A percentile compares a stretch with the other conserved stretches of the same genome.
phyloP scores from a whole-genome alignment of 176 grass and related monocot species.

The Calamus simplicifolius region DNA sequence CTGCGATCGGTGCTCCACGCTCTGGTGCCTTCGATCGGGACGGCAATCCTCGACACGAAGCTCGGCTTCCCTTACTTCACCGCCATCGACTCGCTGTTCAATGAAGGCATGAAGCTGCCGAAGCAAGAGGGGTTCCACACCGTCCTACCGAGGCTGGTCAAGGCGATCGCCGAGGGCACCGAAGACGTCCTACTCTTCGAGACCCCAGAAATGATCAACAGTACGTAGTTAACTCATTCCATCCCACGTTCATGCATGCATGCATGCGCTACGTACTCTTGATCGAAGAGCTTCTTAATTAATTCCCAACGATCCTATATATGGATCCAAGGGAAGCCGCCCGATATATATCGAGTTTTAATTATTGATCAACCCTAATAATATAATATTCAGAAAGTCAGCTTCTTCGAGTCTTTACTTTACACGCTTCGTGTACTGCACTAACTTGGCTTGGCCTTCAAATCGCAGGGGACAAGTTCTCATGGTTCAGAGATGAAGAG shows the following conservation, averaged over 20 bases:
- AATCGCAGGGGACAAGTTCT: slow-evolving; percentile 62
- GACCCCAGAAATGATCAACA: slow-evolving; percentile 50
- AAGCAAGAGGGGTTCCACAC: slow-evolving; percentile 9
- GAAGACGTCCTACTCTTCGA: slow-evolving; percentile 74
- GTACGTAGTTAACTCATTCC: slow-evolving; percentile 19
- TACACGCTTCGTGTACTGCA: too few species aligned
- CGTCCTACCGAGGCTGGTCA: slow-evolving; percentile 47
- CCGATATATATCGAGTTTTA: too few species aligned
- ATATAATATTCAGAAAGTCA: too few species aligned
- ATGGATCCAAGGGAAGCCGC: too few species aligned
- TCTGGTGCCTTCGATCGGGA: slow-evolving; percentile 34
- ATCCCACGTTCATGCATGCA: too few species aligned
- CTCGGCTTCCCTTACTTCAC: slow-evolving; percentile 66
- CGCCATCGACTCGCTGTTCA: slow-evolving; percentile 59
- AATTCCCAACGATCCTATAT: too few species aligned
- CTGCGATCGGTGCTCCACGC: slow-evolving; percentile 42
- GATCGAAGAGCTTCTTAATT: too few species aligned
- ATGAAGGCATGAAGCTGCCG: slow-evolving; percentile 50
- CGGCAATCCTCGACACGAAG: slow-evolving; percentile 21
- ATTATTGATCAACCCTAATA: too few species aligned
- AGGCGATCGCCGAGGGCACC: slow-evolving; percentile 40
- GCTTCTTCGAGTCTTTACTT: too few species aligned
- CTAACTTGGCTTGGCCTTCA: too few species aligned
- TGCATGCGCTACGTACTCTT: too few species aligned
- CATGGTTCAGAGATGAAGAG: slow-evolving; percentile 70